Percentiles rank a stretch among this genome's conserved stretches.
These are phyloP conservation scores for Exophiala dermatitidis DNA, from an alignment of 2,329 filamentous ascomycete species.

Conservation along the genomic window DNA sequence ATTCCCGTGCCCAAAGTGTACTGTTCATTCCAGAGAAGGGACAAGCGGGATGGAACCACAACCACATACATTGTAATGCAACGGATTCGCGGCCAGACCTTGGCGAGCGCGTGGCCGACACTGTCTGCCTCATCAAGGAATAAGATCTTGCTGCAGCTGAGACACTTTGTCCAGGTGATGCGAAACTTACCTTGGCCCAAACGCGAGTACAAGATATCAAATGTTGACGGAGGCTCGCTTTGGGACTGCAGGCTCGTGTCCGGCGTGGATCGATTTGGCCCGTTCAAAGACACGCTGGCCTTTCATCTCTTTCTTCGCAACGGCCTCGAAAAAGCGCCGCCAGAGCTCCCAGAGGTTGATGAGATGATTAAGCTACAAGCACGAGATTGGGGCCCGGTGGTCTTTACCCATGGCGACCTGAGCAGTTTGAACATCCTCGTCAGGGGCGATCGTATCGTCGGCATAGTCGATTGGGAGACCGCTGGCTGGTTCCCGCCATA, in stretches of 20 bases:
- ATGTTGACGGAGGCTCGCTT: constrained; percentile 31
- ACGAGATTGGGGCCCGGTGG: constrained; percentile 29
- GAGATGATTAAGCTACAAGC: constrained; percentile 33
- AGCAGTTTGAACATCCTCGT: constrained; percentile 26
- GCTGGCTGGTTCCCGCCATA: constrained; percentile 27
- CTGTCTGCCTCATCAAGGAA: constrained; percentile 31
- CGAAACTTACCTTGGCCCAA: constrained; percentile 28
- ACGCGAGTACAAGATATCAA: constrained; percentile 26
- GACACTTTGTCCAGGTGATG: constrained; percentile 29
- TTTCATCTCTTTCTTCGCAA: constrained; percentile 33
- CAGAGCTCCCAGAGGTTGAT: constrained; percentile 28
- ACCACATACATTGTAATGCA: too few relatives aligned
- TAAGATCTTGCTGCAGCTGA: constrained; percentile 34
- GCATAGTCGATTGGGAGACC: constrained; percentile 28
- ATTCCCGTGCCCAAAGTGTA: too few relatives aligned
- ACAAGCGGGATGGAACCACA: too few relatives aligned
- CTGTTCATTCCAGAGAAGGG: too few relatives aligned
- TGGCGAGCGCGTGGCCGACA: constrained; percentile 30
- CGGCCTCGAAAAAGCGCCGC: constrained; percentile 29
- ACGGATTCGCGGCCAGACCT: constrained; percentile 28
- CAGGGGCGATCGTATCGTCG: constrained; percentile 22
- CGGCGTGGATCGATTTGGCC: constrained; percentile 28
- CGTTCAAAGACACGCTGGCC: constrained; percentile 31
- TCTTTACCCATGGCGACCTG: constrained; percentile 49
- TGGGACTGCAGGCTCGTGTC: constrained; percentile 31